Conservation (phyloP, 78 protist genomes). For the Tieghemostelium lacteum region DNA sequence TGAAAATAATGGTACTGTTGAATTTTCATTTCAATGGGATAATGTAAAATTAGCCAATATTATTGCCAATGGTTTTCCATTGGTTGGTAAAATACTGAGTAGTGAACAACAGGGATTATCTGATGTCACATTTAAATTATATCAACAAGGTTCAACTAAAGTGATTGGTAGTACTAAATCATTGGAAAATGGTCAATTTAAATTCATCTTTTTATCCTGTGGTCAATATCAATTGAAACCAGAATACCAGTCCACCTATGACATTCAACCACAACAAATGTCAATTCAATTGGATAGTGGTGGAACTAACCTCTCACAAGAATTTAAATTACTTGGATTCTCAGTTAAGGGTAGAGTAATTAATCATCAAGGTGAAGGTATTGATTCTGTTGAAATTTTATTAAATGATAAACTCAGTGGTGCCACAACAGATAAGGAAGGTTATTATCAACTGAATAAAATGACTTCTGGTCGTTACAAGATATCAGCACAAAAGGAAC, state of each 20-base stretch:
- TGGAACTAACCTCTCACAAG: background rate
- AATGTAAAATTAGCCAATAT: background rate
- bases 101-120: too few relatives aligned
- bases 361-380: conserved; percentile 5
- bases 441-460: conserved; percentile 16
- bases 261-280: background rate
- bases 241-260: conserved; percentile 7
- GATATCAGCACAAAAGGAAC: conserved; percentile 29
- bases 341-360: conserved; percentile 37
- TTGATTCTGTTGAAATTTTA: conserved; percentile 1
- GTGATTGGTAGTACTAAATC: background rate
- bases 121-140: too few relatives aligned
- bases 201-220: conserved; percentile 26
- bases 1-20: too few relatives aligned
- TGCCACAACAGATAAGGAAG: conserved; percentile 12
- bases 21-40: background rate
- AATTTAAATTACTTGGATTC: conserved; percentile 26
- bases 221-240: conserved; percentile 15
- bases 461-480: conserved; percentile 23
- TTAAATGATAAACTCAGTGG: conserved; percentile 20
- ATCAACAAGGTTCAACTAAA: background rate
- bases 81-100: background rate
- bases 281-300: conserved; percentile 11
- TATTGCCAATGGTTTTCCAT: background rate
- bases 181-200: conserved; percentile 24